A percentile compares a stretch with the other conserved stretches of the same genome.
Conservation (phyloP, 1,139 yeast genomes). For the Suhomyces chickasaworum region DNA sequence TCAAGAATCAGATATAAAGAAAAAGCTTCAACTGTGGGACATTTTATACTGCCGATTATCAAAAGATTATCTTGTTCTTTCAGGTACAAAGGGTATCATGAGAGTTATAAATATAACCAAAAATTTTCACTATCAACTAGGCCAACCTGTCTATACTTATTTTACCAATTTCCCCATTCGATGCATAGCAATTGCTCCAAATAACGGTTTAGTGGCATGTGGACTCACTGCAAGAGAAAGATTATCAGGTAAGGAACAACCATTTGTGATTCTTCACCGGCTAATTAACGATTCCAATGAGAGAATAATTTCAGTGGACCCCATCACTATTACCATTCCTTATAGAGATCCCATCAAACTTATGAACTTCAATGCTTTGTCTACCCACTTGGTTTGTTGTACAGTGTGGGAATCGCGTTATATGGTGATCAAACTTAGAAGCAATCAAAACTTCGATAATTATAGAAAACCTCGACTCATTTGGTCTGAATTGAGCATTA, state of each 20-base stretch:
- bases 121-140: constrained; percentile 37
- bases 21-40: constrained; percentile 56
- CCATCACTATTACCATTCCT: constrained; percentile 78
- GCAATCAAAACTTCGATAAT: constrained; percentile 29
- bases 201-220: constrained; percentile 68
- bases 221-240: constrained; percentile 83
- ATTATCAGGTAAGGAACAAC: constrained; percentile 71
- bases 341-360: constrained; percentile 82
- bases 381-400: constrained; percentile 74
- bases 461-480: constrained; percentile 63
- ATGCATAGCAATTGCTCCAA: constrained; percentile 70
- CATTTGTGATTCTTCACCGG: constrained; percentile 70
- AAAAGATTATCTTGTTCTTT: constrained; percentile 59
- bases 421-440: constrained; percentile 68
- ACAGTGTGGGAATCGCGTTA: constrained; percentile 82
- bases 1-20: constrained; percentile 25
- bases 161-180: constrained; percentile 74
- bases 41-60: constrained; percentile 67
- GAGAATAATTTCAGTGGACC: constrained; percentile 42
- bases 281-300: constrained; percentile 27
- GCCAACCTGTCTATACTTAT: constrained; percentile 69
- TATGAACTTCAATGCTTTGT: constrained; percentile 68
- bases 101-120: constrained; percentile 61
- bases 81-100: constrained; percentile 74
- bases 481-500: constrained; percentile 38